phyloP scores from a whole-genome alignment of 1,284 basidiomycete genomes.

The Melampsora americana region DNA sequence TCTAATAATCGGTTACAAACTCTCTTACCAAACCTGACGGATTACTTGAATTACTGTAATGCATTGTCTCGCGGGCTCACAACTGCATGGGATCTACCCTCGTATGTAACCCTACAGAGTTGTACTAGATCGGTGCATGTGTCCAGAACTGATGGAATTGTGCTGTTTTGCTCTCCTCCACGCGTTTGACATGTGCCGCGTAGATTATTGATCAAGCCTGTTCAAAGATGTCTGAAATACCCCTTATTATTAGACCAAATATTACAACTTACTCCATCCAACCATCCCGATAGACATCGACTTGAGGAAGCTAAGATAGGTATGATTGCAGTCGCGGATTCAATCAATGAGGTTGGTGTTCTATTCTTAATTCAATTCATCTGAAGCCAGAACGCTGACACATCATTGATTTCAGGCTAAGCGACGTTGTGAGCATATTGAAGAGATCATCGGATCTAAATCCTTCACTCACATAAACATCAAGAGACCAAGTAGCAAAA shows the following conservation, averaged over 20 bases:
- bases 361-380: no score
- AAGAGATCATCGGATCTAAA: no score
- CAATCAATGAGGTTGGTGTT: no score
- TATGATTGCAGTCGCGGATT: no score
- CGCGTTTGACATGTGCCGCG: not conserved
- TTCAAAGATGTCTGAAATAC: conserved; percentile 40
- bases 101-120: conserved; percentile 9
- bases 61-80: conserved; percentile 12
- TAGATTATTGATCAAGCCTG: conserved; percentile 38
- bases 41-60: conserved; percentile 22
- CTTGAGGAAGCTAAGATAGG: conserved; percentile 7
- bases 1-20: conserved; percentile 15
- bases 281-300: conserved; percentile 14
- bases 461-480: no score
- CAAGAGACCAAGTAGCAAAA: no score
- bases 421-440: no score
- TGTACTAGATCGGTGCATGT: no score
- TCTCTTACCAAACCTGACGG: not conserved
- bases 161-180: not conserved
- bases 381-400: no score
- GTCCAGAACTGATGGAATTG: not conserved
- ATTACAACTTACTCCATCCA: conserved; percentile 14
- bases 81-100: conserved; percentile 36
- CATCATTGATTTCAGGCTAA: no score
- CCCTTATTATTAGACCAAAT: conserved; percentile 33